Conservation (phyloP, 352 stramenopile species). For the Globisporangium radiosum region DNA sequence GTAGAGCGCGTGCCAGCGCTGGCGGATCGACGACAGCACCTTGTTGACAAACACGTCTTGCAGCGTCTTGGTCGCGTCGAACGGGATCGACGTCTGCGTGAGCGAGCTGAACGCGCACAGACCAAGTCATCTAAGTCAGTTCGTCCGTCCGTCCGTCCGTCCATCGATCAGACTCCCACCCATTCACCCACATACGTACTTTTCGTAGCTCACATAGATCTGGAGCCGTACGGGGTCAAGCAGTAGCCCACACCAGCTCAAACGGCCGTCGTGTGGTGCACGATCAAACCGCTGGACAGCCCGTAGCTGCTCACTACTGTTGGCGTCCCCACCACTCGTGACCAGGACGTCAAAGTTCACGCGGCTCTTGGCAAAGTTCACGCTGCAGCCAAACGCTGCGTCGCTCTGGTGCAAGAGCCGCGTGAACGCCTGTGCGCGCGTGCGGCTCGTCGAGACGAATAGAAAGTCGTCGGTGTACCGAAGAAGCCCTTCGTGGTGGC, state of each 20-base stretch:
- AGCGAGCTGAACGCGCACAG: slow-evolving; percentile 31
- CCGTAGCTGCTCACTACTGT: too few relatives aligned
- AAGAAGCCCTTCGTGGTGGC: slow-evolving; percentile 55
- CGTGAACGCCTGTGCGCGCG: slow-evolving; percentile 40
- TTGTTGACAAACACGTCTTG: slow-evolving; percentile 57
- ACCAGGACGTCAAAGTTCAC: neutral
- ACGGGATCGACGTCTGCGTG: slow-evolving; percentile 7
- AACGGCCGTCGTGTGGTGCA: too few relatives aligned
- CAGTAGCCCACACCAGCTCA: slow-evolving; percentile 64
- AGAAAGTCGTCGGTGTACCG: slow-evolving; percentile 80
- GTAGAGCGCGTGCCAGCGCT: slow-evolving; percentile 65
- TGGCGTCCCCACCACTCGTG: too few relatives aligned
- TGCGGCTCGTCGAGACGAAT: slow-evolving; percentile 49
- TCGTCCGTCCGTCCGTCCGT: too few relatives aligned
- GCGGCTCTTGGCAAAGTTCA: slow-evolving; percentile 53
- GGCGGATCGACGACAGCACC: slow-evolving; percentile 49
- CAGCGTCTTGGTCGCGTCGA: slow-evolving; percentile 50
- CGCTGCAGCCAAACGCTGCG: slow-evolving; percentile 51
- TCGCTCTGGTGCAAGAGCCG: slow-evolving; percentile 58
- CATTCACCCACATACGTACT: slow-evolving; percentile 24
- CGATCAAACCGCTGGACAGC: too few relatives aligned
- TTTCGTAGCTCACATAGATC: slow-evolving; percentile 75
- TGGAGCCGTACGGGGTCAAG: slow-evolving; percentile 51
- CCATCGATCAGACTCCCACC: neutral
- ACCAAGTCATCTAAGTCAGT: slow-evolving; percentile 1